phyloP scores from a whole-genome alignment of 208 protist genomes.

The Paratrypanosoma confusum region DNA sequence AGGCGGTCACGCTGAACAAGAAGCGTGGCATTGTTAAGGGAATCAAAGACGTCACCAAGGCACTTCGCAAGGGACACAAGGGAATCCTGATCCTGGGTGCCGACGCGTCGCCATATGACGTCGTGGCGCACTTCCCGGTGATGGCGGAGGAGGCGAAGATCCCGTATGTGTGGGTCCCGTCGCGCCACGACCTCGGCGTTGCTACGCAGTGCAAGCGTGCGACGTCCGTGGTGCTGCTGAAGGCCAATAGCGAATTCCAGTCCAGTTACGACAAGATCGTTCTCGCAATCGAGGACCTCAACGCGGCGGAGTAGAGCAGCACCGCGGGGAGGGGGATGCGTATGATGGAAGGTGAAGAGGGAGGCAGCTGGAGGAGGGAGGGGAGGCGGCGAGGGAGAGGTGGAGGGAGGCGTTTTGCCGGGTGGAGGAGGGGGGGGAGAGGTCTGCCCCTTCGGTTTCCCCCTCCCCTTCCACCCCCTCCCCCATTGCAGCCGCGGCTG shows the following conservation, averaged over 20 bases:
- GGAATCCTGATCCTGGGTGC: slow-evolving; percentile 85
- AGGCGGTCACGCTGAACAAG: slow-evolving; percentile 82
- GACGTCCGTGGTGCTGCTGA: slow-evolving; percentile 87
- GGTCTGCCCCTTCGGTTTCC: too few species aligned
- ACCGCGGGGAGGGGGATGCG: too few species aligned
- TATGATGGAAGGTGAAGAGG: too few species aligned
- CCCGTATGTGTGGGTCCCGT: slow-evolving; percentile 90
- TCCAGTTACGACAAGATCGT: slow-evolving; percentile 85
- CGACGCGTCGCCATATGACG: slow-evolving; percentile 88
- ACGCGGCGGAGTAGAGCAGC: slow-evolving; percentile 40
- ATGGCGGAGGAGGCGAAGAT: slow-evolving; percentile 88
- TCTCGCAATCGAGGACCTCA: slow-evolving; percentile 80
- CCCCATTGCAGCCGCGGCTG: too few species aligned
- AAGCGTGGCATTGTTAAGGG: slow-evolving; percentile 79
- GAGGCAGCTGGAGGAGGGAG: too few species aligned
- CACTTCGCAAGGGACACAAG: slow-evolving; percentile 85
- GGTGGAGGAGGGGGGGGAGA: too few species aligned
- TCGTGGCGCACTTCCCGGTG: slow-evolving; percentile 90
- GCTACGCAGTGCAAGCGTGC: slow-evolving; percentile 90
- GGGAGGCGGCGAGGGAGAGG: too few species aligned
- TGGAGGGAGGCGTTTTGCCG: too few species aligned
- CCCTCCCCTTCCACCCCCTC: too few species aligned
- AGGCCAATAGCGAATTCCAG: slow-evolving; percentile 67
- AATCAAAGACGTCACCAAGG: slow-evolving; percentile 92
- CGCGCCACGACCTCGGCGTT: slow-evolving; percentile 84